Base-by-base conservation (phyloP, 2,329 filamentous ascomycete species). In the Ceratocystis destructans region DNA sequence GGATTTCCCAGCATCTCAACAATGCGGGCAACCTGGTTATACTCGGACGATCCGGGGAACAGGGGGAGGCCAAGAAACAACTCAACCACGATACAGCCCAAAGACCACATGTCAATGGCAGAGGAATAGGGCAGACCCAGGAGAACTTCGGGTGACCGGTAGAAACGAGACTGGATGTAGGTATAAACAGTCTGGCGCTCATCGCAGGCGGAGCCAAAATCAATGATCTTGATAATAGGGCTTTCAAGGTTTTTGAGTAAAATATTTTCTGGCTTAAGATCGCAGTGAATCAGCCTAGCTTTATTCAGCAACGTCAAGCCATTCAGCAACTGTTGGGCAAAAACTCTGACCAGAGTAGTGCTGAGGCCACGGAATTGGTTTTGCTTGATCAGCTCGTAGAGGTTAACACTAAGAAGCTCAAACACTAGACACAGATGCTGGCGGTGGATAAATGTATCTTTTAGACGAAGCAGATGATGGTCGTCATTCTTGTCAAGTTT, bases 401-500 rank as follows among this genome's bases (percentile, higher is more conserved):
- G 77, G 74, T 99, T 99, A 75, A 99, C 94, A 72, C 93, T 97
- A 66, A 99, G 81, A 65, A 99, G 80, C 77, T 99, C 94, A 73
- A 97, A 97, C 31, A 96, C 93, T 69, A 99, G 79, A 74, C 94
- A 99, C 68, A 99, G 81, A 83, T 99, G 94, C 74, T 99, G 94
- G 64, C 90, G 83, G 76, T 99, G 94, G 68, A 99, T 99, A 74
- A 99, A 99, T 0, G 94, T 99, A 73, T 99, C 94, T 75, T 96
- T 96, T 57, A 99, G 80, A 68, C 94, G 87, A 66, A 99, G 80
- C 31, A 99, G 82, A 76, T 99, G 94, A 72, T 99, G 94, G 72
- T 99, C 94, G 73, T 99, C 94, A 72, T 97, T 97, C 79, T 97
- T 99, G 79, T 99, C 94, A 73, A 97, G 91, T 75, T 96, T 96